Evolutionary conservation across 2,329 filamentous ascomycete species (phyloP).

Genomic region (Cytospora mali): DNA sequence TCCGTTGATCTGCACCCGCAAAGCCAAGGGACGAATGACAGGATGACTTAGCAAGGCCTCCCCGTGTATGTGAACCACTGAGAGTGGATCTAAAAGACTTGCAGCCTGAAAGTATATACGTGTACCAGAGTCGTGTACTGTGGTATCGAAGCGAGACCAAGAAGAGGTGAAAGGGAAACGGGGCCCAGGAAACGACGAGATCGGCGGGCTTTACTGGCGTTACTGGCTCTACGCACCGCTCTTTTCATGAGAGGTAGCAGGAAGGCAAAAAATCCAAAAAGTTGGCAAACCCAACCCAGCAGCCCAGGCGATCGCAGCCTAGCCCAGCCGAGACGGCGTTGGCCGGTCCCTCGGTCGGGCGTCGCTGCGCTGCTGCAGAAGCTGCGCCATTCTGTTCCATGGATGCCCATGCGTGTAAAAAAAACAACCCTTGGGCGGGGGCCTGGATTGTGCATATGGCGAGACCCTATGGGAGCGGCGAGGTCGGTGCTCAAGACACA

Average conservation of each 20-base stretch:
- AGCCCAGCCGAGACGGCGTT: conserved; percentile 14
- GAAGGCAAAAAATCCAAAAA: conserved; percentile 19
- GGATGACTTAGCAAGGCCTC: background rate
- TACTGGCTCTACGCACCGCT: background rate
- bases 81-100: background rate
- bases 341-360: conserved; percentile 10
- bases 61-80: background rate
- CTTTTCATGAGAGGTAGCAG: conserved; percentile 10
- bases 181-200: background rate
- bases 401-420: conserved; percentile 41
- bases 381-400: conserved; percentile 39
- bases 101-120: background rate
- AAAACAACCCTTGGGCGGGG: conserved; percentile 27
- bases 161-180: background rate
- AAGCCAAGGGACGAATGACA: background rate
- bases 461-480: conserved; percentile 45
- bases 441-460: conserved; percentile 44
- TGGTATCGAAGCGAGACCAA: too few relatives aligned
- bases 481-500: conserved; percentile 36
- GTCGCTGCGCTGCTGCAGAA: conserved; percentile 33
- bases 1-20: background rate
- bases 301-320: conserved; percentile 9
- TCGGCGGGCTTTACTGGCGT: too few relatives aligned
- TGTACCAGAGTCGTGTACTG: background rate
- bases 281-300: conserved; percentile 14